phyloP scores from a whole-genome alignment of 1,284 basidiomycete genomes.

The Vanrija sp. region DNA sequence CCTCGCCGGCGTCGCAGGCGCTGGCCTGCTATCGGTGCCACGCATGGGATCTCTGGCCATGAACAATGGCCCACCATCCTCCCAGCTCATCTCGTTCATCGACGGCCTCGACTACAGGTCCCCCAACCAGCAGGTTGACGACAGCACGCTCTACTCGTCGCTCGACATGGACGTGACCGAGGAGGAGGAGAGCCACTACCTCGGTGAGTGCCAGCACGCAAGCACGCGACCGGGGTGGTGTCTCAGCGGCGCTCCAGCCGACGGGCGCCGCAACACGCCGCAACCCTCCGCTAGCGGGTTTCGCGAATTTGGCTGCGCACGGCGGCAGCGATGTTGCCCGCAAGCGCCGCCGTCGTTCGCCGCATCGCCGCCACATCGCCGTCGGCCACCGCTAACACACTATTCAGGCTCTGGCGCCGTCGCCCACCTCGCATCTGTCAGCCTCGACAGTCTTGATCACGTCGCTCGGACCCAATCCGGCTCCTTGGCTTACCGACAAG shows the following conservation, averaged over 20 bases:
- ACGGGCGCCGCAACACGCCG: not conserved
- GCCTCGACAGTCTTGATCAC: slow-evolving; percentile 12
- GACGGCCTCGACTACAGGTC: no score
- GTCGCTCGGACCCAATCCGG: not conserved
- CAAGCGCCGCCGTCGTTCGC: no score
- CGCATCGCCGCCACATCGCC: not conserved
- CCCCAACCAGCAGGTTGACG: not conserved
- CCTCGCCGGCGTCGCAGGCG: no score
- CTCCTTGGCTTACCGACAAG: slow-evolving; percentile 18
- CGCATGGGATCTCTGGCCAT: no score
- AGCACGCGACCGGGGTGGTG: no score
- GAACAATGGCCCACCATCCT: no score
- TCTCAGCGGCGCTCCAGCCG: not conserved
- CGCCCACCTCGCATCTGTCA: slow-evolving; percentile 13
- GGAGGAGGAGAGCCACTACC: slow-evolving; percentile 23
- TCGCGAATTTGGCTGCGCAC: not conserved
- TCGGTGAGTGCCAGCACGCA: slow-evolving; percentile 8
- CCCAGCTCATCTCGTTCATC: no score
- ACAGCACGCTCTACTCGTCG: slow-evolving; percentile 12
- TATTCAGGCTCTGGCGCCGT: slow-evolving; percentile 14
- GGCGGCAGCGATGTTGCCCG: not conserved
- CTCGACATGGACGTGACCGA: slow-evolving; percentile 20
- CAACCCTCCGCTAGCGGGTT: not conserved
- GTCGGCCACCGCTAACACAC: not conserved
- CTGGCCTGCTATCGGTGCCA: no score